Evolutionary conservation across 345 rosid genomes (phyloP).

Genomic region (Lenwebbia sp.): DNA sequence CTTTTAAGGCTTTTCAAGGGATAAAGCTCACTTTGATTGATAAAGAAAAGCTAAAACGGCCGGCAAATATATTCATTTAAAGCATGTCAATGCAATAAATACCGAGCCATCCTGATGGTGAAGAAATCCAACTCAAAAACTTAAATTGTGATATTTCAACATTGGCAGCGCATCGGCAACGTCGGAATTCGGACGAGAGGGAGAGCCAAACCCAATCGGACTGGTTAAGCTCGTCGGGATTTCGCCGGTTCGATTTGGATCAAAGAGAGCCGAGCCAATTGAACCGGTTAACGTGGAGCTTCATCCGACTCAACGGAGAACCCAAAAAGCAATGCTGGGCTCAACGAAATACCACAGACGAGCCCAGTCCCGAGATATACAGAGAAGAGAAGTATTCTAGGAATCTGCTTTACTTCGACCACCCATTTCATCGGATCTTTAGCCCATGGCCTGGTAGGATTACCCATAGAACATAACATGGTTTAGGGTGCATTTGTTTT

Average conservation of each 20-base stretch:
- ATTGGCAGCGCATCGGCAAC: not conserved
- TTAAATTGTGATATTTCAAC: not conserved
- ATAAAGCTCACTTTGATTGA: not conserved
- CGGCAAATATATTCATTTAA: not conserved
- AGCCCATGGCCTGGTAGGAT: not conserved
- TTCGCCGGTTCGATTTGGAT: not conserved
- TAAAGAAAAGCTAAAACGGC: not conserved
- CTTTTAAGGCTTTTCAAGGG: accelerated
- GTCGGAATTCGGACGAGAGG: not conserved
- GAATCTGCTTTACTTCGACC: not conserved
- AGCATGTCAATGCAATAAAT: not conserved
- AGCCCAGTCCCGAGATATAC: not conserved
- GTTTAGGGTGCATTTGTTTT: not conserved
- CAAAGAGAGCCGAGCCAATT: not conserved
- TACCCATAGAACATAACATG: not conserved
- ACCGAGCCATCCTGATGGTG: accelerated
- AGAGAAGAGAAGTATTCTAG: not conserved
- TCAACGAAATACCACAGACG: not conserved
- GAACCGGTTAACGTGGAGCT: not conserved
- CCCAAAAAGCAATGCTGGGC: not conserved
- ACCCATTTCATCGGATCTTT: not conserved
- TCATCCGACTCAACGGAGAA: not conserved
- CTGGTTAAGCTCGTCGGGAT: not conserved
- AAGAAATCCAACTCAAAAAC: not conserved
- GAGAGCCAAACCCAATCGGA: not conserved